These are phyloP conservation scores for Puccinia brachypodii DNA, from an alignment of 1,284 basidiomycete species.

Conservation along the genomic window DNA sequence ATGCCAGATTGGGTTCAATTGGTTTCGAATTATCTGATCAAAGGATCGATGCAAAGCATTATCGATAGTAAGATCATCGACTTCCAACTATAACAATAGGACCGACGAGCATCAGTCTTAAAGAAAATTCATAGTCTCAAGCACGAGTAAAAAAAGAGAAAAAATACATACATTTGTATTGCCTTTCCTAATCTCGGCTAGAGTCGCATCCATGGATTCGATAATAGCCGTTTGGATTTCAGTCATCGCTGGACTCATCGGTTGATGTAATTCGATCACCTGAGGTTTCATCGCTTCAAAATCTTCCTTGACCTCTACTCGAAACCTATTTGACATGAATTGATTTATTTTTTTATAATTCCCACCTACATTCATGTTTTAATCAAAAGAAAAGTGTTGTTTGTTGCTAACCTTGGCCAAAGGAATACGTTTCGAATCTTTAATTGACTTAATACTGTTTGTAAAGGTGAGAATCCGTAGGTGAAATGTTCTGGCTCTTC, in stretches of 20 bases:
- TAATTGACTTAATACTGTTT: slow-evolving; percentile 88
- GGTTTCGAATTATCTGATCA: slow-evolving; percentile 81
- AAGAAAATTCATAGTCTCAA: neutral
- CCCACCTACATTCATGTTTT: no score
- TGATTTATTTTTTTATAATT: slow-evolving; percentile 10
- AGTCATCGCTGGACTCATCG: slow-evolving; percentile 79
- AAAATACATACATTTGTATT: slow-evolving; percentile 68
- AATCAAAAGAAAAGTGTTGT: no score
- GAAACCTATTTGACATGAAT: slow-evolving; percentile 67
- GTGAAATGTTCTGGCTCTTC: slow-evolving; percentile 94
- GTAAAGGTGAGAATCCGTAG: slow-evolving; percentile 83
- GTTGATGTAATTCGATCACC: slow-evolving; percentile 86
- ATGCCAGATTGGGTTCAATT: slow-evolving; percentile 94
- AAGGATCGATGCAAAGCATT: slow-evolving; percentile 94
- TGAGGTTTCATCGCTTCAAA: slow-evolving; percentile 81
- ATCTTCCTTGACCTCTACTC: slow-evolving; percentile 76
- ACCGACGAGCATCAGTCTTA: neutral
- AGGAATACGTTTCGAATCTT: slow-evolving; percentile 83
- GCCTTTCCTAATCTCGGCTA: slow-evolving; percentile 85
- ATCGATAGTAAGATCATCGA: slow-evolving; percentile 89
- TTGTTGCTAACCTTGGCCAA: slow-evolving; percentile 65
- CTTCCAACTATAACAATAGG: slow-evolving; percentile 68
- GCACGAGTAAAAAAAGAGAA: neutral
- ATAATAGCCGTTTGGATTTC: slow-evolving; percentile 90
- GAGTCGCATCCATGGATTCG: slow-evolving; percentile 88